Evolutionary conservation across 257 asterid genomes (phyloP).

Genomic region (Primulina tabacum): DNA sequence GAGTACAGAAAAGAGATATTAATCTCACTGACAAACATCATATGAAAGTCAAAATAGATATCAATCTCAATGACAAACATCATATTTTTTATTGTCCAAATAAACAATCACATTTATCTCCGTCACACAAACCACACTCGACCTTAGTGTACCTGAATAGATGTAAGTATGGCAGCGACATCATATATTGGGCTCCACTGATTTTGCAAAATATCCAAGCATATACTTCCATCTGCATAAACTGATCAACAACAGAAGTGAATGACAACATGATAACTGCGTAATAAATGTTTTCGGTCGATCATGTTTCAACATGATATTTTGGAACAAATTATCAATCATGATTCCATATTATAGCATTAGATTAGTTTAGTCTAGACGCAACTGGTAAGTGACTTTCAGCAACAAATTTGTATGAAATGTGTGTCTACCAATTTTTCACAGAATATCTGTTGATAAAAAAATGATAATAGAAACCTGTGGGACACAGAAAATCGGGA

Average conservation of each 20-base stretch:
- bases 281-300: no score
- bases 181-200: constrained; percentile 97
- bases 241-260: constrained; percentile 38
- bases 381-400: background rate
- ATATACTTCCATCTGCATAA: constrained; percentile 94
- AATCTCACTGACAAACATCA: background rate
- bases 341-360: background rate
- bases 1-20: background rate
- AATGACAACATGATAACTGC: background rate
- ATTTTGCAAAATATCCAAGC: constrained; percentile 89
- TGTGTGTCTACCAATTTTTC: background rate
- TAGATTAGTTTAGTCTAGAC: background rate
- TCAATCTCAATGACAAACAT: background rate
- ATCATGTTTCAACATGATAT: background rate
- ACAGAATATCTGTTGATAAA: background rate
- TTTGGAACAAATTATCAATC: constrained; percentile 4
- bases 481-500: background rate
- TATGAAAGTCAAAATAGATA: background rate
- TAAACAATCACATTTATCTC: background rate
- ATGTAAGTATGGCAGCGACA: constrained; percentile 92
- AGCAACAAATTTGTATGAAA: background rate
- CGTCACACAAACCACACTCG: background rate
- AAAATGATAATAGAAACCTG: background rate
- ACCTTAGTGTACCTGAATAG: constrained; percentile 64
- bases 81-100: background rate